Conservation (phyloP, 768 basidiomycete species). For the Naematelia aurantialba region DNA sequence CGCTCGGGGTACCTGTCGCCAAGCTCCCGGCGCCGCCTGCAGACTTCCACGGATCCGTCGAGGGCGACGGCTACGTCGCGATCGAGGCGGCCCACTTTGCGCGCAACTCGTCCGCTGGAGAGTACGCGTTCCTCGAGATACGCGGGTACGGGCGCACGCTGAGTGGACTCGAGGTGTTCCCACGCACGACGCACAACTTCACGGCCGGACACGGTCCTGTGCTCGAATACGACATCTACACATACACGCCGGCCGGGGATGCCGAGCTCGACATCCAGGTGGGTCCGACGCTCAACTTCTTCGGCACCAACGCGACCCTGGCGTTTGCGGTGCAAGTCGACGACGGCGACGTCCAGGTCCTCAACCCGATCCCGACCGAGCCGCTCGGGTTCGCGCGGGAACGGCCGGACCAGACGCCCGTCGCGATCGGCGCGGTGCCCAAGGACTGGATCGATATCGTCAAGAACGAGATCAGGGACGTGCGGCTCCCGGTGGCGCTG, state of each 20-base stretch:
- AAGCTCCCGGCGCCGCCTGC: conserved; percentile 4
- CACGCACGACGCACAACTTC: conserved; percentile 60
- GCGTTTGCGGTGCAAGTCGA: conserved; percentile 35
- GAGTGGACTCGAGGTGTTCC: conserved; percentile 61
- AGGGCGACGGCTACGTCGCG: conserved; percentile 61
- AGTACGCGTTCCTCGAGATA: conserved; percentile 60
- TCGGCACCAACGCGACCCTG: conserved; percentile 14
- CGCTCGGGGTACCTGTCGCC: conserved; percentile 21
- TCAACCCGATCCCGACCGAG: conserved; percentile 26
- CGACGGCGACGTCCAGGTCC: conserved; percentile 7
- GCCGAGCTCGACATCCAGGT: conserved; percentile 27
- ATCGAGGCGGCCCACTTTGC: conserved; percentile 64
- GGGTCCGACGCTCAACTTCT: conserved; percentile 35
- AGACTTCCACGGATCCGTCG: conserved; percentile 57
- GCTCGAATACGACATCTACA: conserved; percentile 56
- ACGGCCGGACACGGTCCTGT: conserved; percentile 61
- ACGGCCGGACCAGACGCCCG: neutral
- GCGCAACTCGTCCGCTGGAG: conserved; percentile 55
- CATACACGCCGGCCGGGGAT: conserved; percentile 1
- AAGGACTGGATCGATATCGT: conserved; percentile 40
- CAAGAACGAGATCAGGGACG: conserved; percentile 30
- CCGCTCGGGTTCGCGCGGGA: conserved; percentile 10
- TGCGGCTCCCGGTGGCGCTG: conserved; percentile 4
- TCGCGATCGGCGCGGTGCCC: conserved; percentile 29
- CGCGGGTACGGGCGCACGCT: conserved; percentile 61